Evolutionary conservation across 352 stramenopile species (phyloP).

Genomic region (Globisporangium carolinianum): DNA sequence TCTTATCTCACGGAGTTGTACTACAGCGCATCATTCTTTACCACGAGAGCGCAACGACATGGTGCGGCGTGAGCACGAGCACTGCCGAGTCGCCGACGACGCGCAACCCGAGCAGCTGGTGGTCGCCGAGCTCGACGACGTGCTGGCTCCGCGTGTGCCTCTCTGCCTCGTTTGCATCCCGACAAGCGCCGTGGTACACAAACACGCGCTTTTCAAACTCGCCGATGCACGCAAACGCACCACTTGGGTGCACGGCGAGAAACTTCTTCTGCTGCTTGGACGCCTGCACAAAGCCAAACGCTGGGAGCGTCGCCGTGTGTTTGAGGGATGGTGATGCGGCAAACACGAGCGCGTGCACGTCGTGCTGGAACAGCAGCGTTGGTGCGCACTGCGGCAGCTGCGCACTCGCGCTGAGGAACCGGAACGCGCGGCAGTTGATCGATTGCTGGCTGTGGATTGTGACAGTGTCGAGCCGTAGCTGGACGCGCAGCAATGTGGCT

Average conservation of each 20-base stretch:
- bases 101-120: constrained; percentile 55
- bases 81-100: constrained; percentile 34
- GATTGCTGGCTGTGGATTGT: no score
- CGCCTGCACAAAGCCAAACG: constrained; percentile 81
- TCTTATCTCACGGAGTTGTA: no score
- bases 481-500: constrained; percentile 40
- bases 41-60: constrained; percentile 27
- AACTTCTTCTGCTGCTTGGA: constrained; percentile 88
- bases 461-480: no score
- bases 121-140: constrained; percentile 61
- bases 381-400: constrained; percentile 5
- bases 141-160: constrained; percentile 55
- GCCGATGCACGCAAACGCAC: constrained; percentile 57
- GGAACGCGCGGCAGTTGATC: constrained; percentile 65
- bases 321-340: constrained; percentile 20
- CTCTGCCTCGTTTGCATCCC: constrained; percentile 19
- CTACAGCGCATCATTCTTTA: not conserved
- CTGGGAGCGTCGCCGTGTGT: constrained; percentile 55
- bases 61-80: constrained; percentile 45
- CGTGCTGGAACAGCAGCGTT: constrained; percentile 72
- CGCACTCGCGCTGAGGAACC: constrained; percentile 42
- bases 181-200: constrained; percentile 45
- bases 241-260: constrained; percentile 44
- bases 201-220: constrained; percentile 78
- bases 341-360: constrained; percentile 77